These are phyloP conservation scores for Populus trichocarpa DNA, from an alignment of 441 rosid genomes.

Conservation along the genomic window DNA sequence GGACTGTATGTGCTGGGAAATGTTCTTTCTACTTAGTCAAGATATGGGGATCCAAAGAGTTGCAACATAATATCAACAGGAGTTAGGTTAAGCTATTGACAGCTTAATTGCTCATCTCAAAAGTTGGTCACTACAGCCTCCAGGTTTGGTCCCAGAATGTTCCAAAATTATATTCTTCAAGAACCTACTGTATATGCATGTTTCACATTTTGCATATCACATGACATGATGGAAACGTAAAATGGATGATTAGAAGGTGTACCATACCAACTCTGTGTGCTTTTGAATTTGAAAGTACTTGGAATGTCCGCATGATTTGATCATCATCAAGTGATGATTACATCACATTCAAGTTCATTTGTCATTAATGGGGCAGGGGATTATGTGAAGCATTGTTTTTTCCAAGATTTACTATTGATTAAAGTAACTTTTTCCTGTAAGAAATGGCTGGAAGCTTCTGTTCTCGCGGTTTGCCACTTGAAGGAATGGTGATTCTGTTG, in stretches of 20 bases:
- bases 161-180: not conserved
- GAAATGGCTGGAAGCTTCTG: conserved; percentile 7
- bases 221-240: conserved; percentile 1
- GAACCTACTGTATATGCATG: not conserved
- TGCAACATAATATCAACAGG: not conserved
- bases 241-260: conserved; percentile 30
- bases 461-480: not conserved
- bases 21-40: not conserved
- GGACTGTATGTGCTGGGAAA: not conserved
- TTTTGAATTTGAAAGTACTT: not conserved
- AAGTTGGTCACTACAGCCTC: not conserved
- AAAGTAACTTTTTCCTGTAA: not conserved
- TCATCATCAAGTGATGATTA: not conserved
- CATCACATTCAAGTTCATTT: not conserved
- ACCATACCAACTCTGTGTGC: conserved; percentile 25
- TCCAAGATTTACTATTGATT: not conserved
- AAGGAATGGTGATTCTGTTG: conserved; percentile 9
- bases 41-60: not conserved
- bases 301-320: not conserved
- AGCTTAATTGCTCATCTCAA: not conserved
- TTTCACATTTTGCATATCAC: not conserved
- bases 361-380: not conserved
- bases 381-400: not conserved
- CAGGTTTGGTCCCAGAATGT: not conserved
- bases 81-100: not conserved